Conservation (phyloP, 179 eudicot species). For the Beta lomatogona region DNA sequence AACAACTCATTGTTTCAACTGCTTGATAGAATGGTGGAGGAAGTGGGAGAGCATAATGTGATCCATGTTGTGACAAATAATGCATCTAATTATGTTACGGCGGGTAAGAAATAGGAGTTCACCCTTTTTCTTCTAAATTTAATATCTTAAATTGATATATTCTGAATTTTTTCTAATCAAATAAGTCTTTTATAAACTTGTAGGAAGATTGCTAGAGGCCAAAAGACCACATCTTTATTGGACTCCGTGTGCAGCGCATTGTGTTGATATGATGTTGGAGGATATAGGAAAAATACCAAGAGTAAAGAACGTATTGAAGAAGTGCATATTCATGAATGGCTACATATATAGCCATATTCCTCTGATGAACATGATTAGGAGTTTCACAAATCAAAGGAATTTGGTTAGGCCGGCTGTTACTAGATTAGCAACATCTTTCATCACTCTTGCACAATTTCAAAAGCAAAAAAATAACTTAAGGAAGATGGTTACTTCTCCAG, state of each 20-base stretch:
- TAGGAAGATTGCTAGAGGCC: conserved; percentile 17
- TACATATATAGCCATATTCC: not conserved
- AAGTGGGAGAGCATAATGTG: not conserved
- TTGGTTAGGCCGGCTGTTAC: not conserved
- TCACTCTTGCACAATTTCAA: conserved; percentile 15
- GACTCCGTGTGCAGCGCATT: conserved; percentile 20
- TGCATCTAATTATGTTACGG: not conserved
- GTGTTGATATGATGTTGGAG: conserved; percentile 18
- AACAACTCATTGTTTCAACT: not conserved
- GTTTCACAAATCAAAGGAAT: conserved; percentile 8
- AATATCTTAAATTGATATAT: not conserved
- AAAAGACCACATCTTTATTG: not conserved
- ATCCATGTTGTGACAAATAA: not conserved
- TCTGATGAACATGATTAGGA: conserved; percentile 15
- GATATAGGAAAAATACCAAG: conserved; percentile 15
- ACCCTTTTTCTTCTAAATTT: not conserved
- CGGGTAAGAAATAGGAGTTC: not conserved
- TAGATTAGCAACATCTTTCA: conserved; percentile 2
- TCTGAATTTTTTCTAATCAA: not conserved
- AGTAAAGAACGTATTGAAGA: conserved; percentile 11
- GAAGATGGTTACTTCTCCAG: conserved; percentile 19
- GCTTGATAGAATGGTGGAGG: conserved; percentile 4
- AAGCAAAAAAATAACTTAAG: conserved; percentile 18
- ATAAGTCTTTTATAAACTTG: not conserved
- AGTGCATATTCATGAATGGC: conserved; percentile 13